These are phyloP conservation scores for Scedosporium apiospermum DNA, from an alignment of 2,329 filamentous ascomycete genomes.

Conservation along the genomic window DNA sequence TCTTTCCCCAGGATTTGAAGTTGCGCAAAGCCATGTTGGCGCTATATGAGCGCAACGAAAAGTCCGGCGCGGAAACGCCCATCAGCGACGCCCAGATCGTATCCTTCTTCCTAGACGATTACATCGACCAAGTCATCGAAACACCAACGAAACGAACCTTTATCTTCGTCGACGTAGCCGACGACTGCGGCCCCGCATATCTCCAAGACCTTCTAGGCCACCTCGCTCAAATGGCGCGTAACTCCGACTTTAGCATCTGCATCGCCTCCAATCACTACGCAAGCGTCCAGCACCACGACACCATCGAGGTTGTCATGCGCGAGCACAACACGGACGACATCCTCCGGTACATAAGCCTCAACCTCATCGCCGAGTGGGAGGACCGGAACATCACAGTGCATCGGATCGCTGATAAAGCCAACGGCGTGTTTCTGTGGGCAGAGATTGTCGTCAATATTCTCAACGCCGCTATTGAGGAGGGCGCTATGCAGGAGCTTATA, in stretches of 20 bases:
- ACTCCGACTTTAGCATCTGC: conserved; percentile 23
- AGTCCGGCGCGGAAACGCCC: neutral
- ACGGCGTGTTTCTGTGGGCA: conserved; percentile 23
- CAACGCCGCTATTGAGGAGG: conserved; percentile 23
- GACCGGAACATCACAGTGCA: conserved; percentile 18
- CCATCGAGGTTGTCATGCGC: conserved; percentile 18
- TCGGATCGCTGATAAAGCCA: conserved; percentile 17
- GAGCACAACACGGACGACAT: conserved; percentile 22
- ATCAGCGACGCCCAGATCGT: conserved; percentile 19
- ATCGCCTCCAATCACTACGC: conserved; percentile 16
- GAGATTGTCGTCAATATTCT: conserved; percentile 25
- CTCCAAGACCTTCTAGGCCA: conserved; percentile 17
- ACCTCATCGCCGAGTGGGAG: conserved; percentile 22
- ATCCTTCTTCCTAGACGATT: conserved; percentile 21
- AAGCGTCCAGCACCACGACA: neutral
- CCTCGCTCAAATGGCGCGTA: conserved; percentile 18
- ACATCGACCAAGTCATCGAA: conserved; percentile 16
- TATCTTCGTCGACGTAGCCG: conserved; percentile 20
- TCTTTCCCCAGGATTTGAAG: conserved; percentile 18
- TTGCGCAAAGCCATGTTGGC: conserved; percentile 17
- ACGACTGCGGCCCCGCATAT: conserved; percentile 15
- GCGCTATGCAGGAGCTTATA: conserved; percentile 22
- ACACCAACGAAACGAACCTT: conserved; percentile 18
- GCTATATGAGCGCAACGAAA: conserved; percentile 9
- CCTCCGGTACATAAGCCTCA: conserved; percentile 19